Conservation (phyloP, 2,329 filamentous ascomycete genomes). For the Ophiostoma montium region DNA sequence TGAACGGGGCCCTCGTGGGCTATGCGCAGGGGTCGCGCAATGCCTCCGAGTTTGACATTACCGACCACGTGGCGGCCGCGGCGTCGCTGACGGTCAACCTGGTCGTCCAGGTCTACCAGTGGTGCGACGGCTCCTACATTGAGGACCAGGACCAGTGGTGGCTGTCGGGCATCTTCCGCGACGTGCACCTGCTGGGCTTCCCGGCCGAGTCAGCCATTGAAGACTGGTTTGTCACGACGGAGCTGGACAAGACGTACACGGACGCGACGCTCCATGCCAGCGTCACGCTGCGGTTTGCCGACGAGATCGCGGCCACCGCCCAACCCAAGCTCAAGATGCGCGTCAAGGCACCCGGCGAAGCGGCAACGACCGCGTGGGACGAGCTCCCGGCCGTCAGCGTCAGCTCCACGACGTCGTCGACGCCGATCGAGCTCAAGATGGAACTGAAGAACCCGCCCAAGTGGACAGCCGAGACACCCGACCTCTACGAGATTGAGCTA, state of each 20-base stretch:
- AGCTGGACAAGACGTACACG: slow-evolving; percentile 36
- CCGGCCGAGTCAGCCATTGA: slow-evolving; percentile 36
- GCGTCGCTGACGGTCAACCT: slow-evolving; percentile 19
- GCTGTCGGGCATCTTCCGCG: slow-evolving; percentile 52
- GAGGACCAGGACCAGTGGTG: slow-evolving; percentile 61
- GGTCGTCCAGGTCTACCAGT: slow-evolving; percentile 55
- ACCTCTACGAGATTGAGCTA: slow-evolving; percentile 42
- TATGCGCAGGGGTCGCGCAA: slow-evolving; percentile 58
- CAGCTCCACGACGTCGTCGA: not conserved
- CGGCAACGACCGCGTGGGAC: not conserved
- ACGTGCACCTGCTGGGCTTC: slow-evolving; percentile 48
- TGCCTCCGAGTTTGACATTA: slow-evolving; percentile 55
- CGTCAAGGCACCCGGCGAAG: not conserved
- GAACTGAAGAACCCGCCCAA: slow-evolving; percentile 40
- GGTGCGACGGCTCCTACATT: slow-evolving; percentile 54
- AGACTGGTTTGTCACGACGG: slow-evolving; percentile 41
- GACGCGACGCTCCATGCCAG: slow-evolving; percentile 35
- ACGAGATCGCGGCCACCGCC: slow-evolving; percentile 21
- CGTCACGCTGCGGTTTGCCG: slow-evolving; percentile 26
- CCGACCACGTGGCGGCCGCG: slow-evolving; percentile 16
- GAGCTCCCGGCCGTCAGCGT: not conserved
- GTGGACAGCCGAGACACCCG: slow-evolving; percentile 55
- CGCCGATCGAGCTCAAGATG: slow-evolving; percentile 20
- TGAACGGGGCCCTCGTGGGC: slow-evolving; percentile 50
- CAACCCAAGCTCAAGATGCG: slow-evolving; percentile 19